Conservation (phyloP, 345 rosid genomes). For the Sisymbrium irio region DNA sequence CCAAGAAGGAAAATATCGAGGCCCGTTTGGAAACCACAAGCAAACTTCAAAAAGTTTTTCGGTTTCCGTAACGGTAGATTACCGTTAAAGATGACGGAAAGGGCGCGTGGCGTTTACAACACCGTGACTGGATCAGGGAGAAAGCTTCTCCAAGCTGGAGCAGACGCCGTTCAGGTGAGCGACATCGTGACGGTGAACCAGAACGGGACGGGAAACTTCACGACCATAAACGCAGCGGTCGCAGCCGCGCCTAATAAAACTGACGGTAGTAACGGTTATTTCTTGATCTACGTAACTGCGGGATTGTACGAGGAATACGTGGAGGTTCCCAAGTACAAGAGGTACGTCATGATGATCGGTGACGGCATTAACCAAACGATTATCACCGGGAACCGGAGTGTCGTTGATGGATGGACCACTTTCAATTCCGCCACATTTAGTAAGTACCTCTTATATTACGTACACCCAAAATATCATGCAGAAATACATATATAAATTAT, state of each 20-base stretch:
- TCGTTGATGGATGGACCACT: slow-evolving; percentile 87
- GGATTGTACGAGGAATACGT: slow-evolving; percentile 84
- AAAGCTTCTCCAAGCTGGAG: slow-evolving; percentile 51
- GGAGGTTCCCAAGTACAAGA: slow-evolving; percentile 62
- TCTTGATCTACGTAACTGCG: slow-evolving; percentile 66
- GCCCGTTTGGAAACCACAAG: slow-evolving; percentile 35
- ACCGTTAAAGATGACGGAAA: slow-evolving; percentile 58
- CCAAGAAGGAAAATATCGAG: slow-evolving; percentile 30
- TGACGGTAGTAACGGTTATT: slow-evolving; percentile 54
- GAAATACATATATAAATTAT: not conserved
- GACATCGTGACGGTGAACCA: slow-evolving; percentile 63
- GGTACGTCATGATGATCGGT: slow-evolving; percentile 80
- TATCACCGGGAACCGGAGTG: slow-evolving; percentile 81
- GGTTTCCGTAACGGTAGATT: slow-evolving; percentile 44
- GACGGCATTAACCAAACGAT: slow-evolving; percentile 84
- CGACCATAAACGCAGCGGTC: slow-evolving; percentile 67
- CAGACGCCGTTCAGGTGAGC: slow-evolving; percentile 40
- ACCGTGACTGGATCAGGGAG: slow-evolving; percentile 43
- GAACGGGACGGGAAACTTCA: slow-evolving; percentile 75
- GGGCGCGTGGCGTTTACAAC: slow-evolving; percentile 45
- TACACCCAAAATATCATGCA: not conserved
- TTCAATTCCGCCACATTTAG: slow-evolving; percentile 85
- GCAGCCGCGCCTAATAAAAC: slow-evolving; percentile 72
- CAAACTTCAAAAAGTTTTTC: slow-evolving; percentile 36
- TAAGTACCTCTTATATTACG: slow-evolving; percentile 13